phyloP scores from a whole-genome alignment of 345 rosid genomes.

The Melaleuca alternifolia region DNA sequence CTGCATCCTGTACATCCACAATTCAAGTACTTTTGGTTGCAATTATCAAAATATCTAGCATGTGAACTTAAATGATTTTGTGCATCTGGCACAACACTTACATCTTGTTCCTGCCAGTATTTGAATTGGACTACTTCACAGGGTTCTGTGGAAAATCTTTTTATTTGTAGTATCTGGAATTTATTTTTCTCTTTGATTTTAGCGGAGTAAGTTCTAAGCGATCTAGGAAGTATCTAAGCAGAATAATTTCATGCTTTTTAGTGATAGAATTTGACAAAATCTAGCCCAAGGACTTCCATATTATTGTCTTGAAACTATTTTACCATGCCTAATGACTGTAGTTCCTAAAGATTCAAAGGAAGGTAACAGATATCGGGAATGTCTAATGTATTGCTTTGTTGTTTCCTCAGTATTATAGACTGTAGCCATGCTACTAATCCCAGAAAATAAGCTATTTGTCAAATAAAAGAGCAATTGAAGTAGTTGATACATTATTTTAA shows the following conservation, averaged over 20 bases:
- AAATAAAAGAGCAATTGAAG: neutral
- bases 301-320: neutral
- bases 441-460: neutral
- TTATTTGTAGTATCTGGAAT: neutral
- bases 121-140: neutral
- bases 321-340: neutral
- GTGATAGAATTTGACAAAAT: neutral
- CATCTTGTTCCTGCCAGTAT: neutral
- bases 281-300: neutral
- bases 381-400: neutral
- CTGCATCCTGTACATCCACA: neutral
- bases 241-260: neutral
- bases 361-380: neutral
- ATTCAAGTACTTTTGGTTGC: neutral
- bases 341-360: neutral
- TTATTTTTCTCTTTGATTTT: neutral
- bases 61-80: neutral
- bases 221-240: neutral
- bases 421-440: neutral
- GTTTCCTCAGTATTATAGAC: neutral
- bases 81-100: neutral
- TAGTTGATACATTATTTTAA: neutral
- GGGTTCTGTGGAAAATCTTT: neutral
- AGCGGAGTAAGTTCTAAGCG: neutral
- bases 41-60: neutral